Evolutionary conservation across 2,329 filamentous ascomycete genomes (phyloP), one percentile per base, ranked within the genome.

Genomic region (Diaporthe sp.): DNA sequence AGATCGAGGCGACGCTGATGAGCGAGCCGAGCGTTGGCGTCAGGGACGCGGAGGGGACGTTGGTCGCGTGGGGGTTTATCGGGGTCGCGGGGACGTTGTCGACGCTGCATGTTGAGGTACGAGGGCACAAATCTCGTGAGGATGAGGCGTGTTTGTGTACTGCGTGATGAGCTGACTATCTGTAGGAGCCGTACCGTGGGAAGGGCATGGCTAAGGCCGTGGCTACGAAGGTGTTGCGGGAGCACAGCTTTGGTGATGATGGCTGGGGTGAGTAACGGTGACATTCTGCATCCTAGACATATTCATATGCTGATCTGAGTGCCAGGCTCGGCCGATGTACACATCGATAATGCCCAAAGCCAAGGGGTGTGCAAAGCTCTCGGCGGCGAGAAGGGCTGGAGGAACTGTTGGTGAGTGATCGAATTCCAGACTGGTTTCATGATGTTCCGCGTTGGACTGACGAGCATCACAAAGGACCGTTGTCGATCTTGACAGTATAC

Each of bases 11-110:
- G 13, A 88, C 83, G 17, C 80, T 89, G 35, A 78, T 83, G 74
- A 79, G 80, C 30, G 83, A 89, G 55, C 88, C 88, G 3, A 89
- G 85, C 76, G 80, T 85, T 50, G 83, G 85, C 1, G 82, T 91
- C 28, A 86, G 87, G 70, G 79, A 85, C 0, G 79, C 81, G 1
- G 85, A 88, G 25, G 86, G 85, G 1, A 87, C 83, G 1, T 86
- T 88, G 0, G 83, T 94, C 7, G 90, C 92, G 0, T 95, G 93
- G 93, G 89, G 88, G 0, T 93, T 94, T 68, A 80, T 90, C 6
- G 86, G 87, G 85, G 67, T 78, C 58, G 82, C 81, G 40, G 77
- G 77, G 40, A 78, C 77, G 15, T 35, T 80, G 10, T 79, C 77
- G 28, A 78, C 78, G 10, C 45, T 81, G 15, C 77, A 80, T 77